Percentiles rank a stretch among this genome's conserved stretches.
phyloP scores from a whole-genome alignment of 164 flowering plant species.

The Brasenia schreberi region DNA sequence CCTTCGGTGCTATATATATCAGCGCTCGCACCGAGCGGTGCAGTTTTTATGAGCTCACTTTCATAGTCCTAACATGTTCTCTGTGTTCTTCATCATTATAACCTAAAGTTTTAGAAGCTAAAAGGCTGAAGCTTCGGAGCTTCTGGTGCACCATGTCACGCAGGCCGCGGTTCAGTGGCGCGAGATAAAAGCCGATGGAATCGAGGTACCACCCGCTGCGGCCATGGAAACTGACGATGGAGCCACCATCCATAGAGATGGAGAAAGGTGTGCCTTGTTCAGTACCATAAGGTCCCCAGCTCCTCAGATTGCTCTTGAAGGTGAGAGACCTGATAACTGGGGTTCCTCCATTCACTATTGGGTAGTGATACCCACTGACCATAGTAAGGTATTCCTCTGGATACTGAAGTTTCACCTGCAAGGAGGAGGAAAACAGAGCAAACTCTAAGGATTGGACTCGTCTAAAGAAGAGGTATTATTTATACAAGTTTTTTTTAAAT shows the following conservation, averaged over 20 bases:
- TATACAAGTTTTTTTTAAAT: too few species aligned
- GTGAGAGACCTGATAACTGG: slow-evolving; percentile 52
- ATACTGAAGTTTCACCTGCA: slow-evolving; percentile 45
- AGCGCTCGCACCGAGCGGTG: neutral
- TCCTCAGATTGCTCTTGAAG: slow-evolving; percentile 43
- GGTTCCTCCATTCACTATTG: slow-evolving; percentile 35
- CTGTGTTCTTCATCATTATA: neutral
- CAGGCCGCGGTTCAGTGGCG: slow-evolving; percentile 13
- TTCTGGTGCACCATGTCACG: slow-evolving; percentile 4
- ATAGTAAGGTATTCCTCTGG: slow-evolving; percentile 46
- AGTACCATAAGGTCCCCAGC: slow-evolving; percentile 55
- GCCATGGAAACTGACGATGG: slow-evolving; percentile 48
- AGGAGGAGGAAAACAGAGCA: neutral
- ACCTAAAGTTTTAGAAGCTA: neutral
- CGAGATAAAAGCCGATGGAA: slow-evolving; percentile 36
- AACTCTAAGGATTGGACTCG: too few species aligned
- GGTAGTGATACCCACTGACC: slow-evolving; percentile 42
- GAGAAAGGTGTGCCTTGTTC: slow-evolving; percentile 66
- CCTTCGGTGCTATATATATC: neutral
- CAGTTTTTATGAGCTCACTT: neutral
- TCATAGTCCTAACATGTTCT: slow-evolving; percentile 1
- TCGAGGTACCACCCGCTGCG: slow-evolving; percentile 55
- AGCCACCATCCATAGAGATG: slow-evolving; percentile 41
- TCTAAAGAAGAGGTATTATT: too few species aligned
- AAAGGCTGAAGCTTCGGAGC: neutral